Percentiles rank a stretch among this genome's conserved stretches.
Evolutionary conservation across 768 basidiomycete species (phyloP).

Genomic region (Xerocomus spinulosus): DNA sequence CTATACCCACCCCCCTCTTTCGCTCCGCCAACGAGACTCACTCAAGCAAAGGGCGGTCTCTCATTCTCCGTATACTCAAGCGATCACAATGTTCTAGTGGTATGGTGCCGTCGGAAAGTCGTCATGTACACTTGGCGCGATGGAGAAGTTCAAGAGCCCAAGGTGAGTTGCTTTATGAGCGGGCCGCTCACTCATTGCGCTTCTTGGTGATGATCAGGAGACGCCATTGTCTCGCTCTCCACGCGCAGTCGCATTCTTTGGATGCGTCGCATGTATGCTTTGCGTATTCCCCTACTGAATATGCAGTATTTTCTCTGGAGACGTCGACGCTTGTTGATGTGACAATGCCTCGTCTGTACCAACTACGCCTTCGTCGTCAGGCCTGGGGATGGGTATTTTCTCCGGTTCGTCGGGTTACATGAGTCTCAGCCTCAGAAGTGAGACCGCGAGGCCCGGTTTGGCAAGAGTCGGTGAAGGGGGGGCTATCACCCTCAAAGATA

Average conservation of each 20-base stretch:
- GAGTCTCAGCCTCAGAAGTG: slow-evolving; percentile 74
- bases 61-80: slow-evolving; percentile 74
- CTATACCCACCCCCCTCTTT: slow-evolving; percentile 74
- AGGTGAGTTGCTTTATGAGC: slow-evolving; percentile 50
- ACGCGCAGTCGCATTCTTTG: slow-evolving; percentile 75
- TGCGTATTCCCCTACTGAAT: slow-evolving; percentile 65
- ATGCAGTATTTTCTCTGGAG: slow-evolving; percentile 64
- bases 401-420: slow-evolving; percentile 77
- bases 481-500: slow-evolving; percentile 70
- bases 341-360: slow-evolving; percentile 39
- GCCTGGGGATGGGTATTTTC: slow-evolving; percentile 62
- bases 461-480: slow-evolving; percentile 55
- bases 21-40: slow-evolving; percentile 63
- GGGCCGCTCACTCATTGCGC: too few species aligned
- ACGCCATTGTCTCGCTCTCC: slow-evolving; percentile 81
- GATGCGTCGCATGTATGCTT: slow-evolving; percentile 59
- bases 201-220: slow-evolving; percentile 60
- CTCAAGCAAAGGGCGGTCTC: slow-evolving; percentile 76
- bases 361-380: slow-evolving; percentile 25
- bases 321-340: slow-evolving; percentile 57
- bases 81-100: slow-evolving; percentile 58
- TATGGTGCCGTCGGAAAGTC: slow-evolving; percentile 83
- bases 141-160: slow-evolving; percentile 68
- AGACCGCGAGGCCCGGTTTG: slow-evolving; percentile 56
- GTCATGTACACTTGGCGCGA: slow-evolving; percentile 86